Evolutionary conservation across 2,329 filamentous ascomycete species (phyloP).

Genomic region (Lasiodiplodia sp.): DNA sequence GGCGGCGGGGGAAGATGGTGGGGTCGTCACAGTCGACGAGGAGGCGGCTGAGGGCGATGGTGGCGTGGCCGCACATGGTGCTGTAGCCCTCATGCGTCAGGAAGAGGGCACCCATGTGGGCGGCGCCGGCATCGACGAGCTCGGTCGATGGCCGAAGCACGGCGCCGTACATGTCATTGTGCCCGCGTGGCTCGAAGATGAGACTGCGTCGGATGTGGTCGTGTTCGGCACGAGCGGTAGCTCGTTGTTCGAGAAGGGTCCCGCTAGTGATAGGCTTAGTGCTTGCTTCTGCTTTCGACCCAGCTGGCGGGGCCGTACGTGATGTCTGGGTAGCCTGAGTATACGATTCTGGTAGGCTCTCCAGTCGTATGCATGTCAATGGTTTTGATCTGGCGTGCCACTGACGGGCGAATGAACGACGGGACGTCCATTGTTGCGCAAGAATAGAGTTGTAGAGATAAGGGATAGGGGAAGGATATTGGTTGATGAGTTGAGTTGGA

Average conservation of each 20-base stretch:
- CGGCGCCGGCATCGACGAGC: conserved; percentile 47
- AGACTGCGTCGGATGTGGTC: conserved; percentile 52
- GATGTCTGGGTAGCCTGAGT: conserved; percentile 49
- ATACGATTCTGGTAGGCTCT: conserved; percentile 58
- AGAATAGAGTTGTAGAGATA: neutral
- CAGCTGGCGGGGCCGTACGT: conserved; percentile 28
- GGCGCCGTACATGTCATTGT: conserved; percentile 61
- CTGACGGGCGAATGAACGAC: neutral
- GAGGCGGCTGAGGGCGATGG: conserved; percentile 56
- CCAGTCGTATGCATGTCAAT: conserved; percentile 56
- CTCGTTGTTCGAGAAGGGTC: conserved; percentile 52
- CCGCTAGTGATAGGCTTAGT: conserved; percentile 35
- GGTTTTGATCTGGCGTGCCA: conserved; percentile 23
- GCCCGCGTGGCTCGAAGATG: conserved; percentile 58
- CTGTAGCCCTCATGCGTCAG: conserved; percentile 57
- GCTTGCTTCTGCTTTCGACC: no score
- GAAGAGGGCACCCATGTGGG: conserved; percentile 58
- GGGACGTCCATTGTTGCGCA: conserved; percentile 1
- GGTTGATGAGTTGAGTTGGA: neutral
- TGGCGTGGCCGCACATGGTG: conserved; percentile 62
- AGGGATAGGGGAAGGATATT: neutral
- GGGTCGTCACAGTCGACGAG: conserved; percentile 42
- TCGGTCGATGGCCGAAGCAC: conserved; percentile 54
- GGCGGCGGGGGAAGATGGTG: conserved; percentile 48
- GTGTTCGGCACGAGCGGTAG: conserved; percentile 46